Conservation (phyloP, 371 early-diverging fungal species). For the Basidiobolus meristosporus region DNA sequence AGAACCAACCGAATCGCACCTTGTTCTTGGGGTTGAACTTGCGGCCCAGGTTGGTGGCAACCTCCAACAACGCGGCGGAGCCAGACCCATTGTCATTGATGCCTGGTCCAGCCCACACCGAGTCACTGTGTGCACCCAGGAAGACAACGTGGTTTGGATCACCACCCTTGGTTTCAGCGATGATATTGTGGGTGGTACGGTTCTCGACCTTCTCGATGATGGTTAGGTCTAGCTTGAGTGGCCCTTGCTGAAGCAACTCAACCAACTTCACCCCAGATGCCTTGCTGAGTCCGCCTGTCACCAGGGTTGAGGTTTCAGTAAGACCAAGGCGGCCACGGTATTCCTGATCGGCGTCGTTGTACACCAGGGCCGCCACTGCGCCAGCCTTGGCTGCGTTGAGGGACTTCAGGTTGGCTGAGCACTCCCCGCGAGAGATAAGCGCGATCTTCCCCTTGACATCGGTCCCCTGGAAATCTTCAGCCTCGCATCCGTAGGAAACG, state of each 20-base stretch:
- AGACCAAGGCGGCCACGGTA: no score
- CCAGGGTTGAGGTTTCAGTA: no score
- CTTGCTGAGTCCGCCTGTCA: no score
- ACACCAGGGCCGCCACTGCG: constrained; percentile 31
- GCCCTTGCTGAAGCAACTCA: no score
- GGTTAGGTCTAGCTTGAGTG: no score
- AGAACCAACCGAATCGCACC: constrained; percentile 42
- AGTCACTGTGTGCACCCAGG: constrained; percentile 24
- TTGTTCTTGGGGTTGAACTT: constrained; percentile 18
- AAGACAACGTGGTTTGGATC: no score
- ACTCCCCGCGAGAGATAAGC: constrained; percentile 35
- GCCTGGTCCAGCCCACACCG: constrained; percentile 43
- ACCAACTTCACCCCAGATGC: no score
- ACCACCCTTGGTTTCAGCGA: no score
- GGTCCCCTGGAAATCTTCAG: no score
- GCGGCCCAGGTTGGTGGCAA: constrained; percentile 22
- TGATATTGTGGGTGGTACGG: no score
- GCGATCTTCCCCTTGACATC: constrained; percentile 19
- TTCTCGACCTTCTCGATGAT: no score
- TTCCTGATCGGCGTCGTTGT: constrained; percentile 13
- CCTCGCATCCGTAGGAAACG: no score
- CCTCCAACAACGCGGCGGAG: constrained; percentile 35
- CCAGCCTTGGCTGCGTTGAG: constrained; percentile 31
- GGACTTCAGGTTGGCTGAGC: constrained; percentile 23
- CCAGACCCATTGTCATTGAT: constrained; percentile 56